Conservation (phyloP, 2,329 filamentous ascomycete species). For the Aspergillus sp. region DNA sequence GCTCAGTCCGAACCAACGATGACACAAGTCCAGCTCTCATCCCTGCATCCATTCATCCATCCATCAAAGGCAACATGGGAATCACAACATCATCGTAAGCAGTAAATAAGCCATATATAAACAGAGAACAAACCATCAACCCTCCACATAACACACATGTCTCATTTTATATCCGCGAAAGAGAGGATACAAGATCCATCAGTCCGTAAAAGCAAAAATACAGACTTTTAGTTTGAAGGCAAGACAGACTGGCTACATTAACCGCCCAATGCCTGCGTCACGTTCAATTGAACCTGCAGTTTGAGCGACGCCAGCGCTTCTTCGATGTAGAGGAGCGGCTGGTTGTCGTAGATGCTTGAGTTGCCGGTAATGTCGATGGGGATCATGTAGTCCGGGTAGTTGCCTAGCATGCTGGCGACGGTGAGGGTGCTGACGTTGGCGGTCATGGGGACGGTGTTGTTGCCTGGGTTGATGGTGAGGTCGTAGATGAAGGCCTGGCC, state of each 20-base stretch:
- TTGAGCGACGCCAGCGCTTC: constrained; percentile 52
- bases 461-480: constrained; percentile 56
- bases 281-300: constrained; percentile 50
- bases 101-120: not conserved
- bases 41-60: not conserved
- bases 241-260: not conserved
- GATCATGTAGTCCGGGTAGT: constrained; percentile 52
- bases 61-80: not conserved
- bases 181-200: not conserved
- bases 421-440: constrained; percentile 50
- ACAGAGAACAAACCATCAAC: not conserved
- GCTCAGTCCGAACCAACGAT: too few relatives aligned
- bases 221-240: too few relatives aligned
- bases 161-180: not conserved
- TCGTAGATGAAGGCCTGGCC: constrained; percentile 54
- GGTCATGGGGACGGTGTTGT: constrained; percentile 55
- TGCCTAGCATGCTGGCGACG: constrained; percentile 33
- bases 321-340: constrained; percentile 57
- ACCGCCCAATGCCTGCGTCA: constrained; percentile 12
- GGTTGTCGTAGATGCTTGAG: constrained; percentile 50
- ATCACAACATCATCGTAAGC: not conserved
- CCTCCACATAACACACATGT: not conserved
- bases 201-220: not conserved
- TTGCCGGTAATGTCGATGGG: constrained; percentile 56
- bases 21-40: not conserved